Base-by-base conservation (phyloP, 208 protist genomes). In the Leishmania arabica region DNA sequence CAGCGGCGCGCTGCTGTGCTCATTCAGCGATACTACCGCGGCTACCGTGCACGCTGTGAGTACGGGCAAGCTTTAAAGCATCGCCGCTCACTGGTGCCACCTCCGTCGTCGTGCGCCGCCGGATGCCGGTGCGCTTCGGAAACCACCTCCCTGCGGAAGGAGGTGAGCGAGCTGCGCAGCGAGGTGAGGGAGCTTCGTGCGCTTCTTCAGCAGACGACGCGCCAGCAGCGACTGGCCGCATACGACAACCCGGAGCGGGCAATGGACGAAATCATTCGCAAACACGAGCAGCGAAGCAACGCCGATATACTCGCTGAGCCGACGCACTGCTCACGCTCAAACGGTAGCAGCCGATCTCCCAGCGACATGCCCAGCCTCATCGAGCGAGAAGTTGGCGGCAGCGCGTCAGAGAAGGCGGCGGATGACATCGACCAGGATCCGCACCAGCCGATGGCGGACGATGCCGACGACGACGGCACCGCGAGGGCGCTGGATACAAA, bases 1-100 rank as follows among this genome's bases (percentile, higher is more conserved):
- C 87, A 88, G 81, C 82, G 83, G 15, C 85, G 84, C 5, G 93
- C 95, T 3, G 95, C 93, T 24, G 51, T 92, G 6, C 88, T 86
- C 47, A 96, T 98, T 73, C 95, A 98, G 84, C 89, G 89, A 13
- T 71, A 93, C 80, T 96, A 91, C 82, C 90, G 95, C 74, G 93
- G 91, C 40, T 89, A 92, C 80, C 42, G 75, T 8, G 95, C 87
- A 42, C 85, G 95, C 9, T 86, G 81, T 47, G 66, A 88, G 65
- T 94, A 75, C 53, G 82, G 91, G 86, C 68, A 86, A 9, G 68
- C 79, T 27, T 79, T 92, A 9, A 80, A 87, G 62, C 80, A 49
- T 66, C 68, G 65, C 75, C 79, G n/a, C n/a, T 56, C 47, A 76
- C 19, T 47, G 21, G 31, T 3, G 13, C 49, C n/a, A 40, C 49